Evolutionary conservation across 1,284 basidiomycete species (phyloP).

Genomic region (Cryptococcus neoformans): DNA sequence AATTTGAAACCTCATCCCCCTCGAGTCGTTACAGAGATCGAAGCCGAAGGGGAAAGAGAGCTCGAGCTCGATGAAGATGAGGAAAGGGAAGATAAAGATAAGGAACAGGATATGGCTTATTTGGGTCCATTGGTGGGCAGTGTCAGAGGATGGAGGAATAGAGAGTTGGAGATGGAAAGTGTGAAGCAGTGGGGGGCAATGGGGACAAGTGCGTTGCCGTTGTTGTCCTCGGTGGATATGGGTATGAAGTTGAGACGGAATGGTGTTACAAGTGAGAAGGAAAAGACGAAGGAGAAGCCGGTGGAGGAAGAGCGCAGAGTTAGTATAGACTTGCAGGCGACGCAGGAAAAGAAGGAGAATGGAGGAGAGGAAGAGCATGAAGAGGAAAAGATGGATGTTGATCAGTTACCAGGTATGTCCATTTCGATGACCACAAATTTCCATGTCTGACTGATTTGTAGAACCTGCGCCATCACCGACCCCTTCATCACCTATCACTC

Average conservation of each 20-base stretch:
- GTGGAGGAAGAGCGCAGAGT: conserved; percentile 13
- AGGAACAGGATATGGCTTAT: conserved; percentile 45
- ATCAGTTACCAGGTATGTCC: background rate
- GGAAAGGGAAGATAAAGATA: background rate
- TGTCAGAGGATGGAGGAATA: conserved; percentile 60
- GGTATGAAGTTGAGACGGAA: background rate
- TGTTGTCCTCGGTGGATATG: background rate
- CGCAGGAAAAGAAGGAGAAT: background rate
- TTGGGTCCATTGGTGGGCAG: conserved; percentile 67
- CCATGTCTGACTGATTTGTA: background rate
- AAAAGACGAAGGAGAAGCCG: conserved; percentile 8
- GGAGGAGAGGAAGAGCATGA: conserved; percentile 9
- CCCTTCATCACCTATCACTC: background rate
- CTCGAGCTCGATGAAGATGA: conserved; percentile 3
- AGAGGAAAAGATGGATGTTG: conserved; percentile 4
- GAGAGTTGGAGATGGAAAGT: conserved; percentile 37
- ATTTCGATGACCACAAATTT: background rate
- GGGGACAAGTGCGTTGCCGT: too few species aligned
- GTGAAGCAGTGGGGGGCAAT: conserved; percentile 30
- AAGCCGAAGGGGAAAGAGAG: conserved; percentile 13
- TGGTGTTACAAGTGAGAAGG: background rate
- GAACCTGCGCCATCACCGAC: background rate
- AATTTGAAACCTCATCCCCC: too few species aligned
- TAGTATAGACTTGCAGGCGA: conserved; percentile 10
- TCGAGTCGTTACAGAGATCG: too few species aligned